A percentile compares a stretch with the other conserved stretches of the same genome.
These are phyloP conservation scores for Themeda triandra DNA, from an alignment of 176 grass and related monocot genomes.

Conservation along the genomic window DNA sequence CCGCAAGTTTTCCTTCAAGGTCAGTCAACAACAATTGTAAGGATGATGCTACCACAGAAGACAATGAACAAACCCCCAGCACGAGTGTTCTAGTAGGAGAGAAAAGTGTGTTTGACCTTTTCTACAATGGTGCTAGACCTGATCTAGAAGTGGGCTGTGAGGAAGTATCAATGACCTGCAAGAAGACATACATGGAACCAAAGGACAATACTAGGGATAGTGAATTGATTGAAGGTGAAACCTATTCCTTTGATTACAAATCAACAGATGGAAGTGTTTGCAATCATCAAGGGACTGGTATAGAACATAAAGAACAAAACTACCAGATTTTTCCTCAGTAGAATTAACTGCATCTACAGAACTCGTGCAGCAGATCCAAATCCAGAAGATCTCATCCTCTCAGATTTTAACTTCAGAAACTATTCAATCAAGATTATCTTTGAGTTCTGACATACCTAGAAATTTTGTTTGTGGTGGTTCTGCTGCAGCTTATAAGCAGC, in stretches of 20 bases:
- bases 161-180: conserved; percentile 18
- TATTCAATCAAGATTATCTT: conserved; percentile 33
- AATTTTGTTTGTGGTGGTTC: not conserved
- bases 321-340: conserved; percentile 5
- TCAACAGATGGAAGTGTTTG: conserved; percentile 23
- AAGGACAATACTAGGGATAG: conserved; percentile 14
- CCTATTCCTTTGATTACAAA: conserved; percentile 25
- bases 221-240: conserved; percentile 24
- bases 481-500: conserved; percentile 21
- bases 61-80: conserved; percentile 35
- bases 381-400: conserved; percentile 38
- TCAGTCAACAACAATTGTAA: conserved; percentile 21
- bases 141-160: conserved; percentile 32
- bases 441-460: conserved; percentile 32
- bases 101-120: conserved; percentile 27
- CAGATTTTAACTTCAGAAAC: conserved; percentile 33
- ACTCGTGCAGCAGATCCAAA: conserved; percentile 16
- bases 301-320: conserved; percentile 34
- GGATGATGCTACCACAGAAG: conserved; percentile 32
- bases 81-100: conserved; percentile 25
- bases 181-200: conserved; percentile 26
- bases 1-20: conserved; percentile 57
- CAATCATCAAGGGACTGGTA: conserved; percentile 18
- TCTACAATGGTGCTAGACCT: conserved; percentile 20
- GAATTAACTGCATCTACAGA: conserved; percentile 19